Evolutionary conservation across 306 rosid species (phyloP), one percentile per base, ranked within the genome.

Genomic region (Styphnolobium japonicum): DNA sequence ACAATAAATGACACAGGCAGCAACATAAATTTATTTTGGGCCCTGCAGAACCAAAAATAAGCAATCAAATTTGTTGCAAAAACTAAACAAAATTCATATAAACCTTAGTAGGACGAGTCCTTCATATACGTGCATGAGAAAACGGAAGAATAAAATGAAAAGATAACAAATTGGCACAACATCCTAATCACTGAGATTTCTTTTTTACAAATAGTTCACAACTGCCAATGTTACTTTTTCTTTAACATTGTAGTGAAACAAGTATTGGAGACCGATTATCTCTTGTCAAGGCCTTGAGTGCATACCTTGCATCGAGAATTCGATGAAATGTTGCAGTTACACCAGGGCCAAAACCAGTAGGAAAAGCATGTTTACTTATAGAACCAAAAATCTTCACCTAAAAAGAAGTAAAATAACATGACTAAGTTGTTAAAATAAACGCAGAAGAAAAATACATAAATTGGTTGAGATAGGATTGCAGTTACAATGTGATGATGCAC

Each of bases 301-400:
- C 87, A 74, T 87, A 94, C 97, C 95, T 71, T 62, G 85, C 46
- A 74, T 88, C 88, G 65, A 94, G 93, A 85, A 94, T 84, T 61
- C 95, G 93, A 84, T 92, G 87, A 85, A 94, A 92, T 5, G 87
- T 83, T 68, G 97, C 97, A 77, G 73, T 83, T 57, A 88, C 90
- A 66, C 95, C 97, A 85, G 87, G 89, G 85, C 97, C 94, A 37
- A 94, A 88, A 43, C 98, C 98, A 53, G 83, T 85, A 46, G 98
- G 98, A 43, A 88, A 84, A 51, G 80, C 81, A 76, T 39, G 60
- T 52, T 85, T 82, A 23, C 79, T 77, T 71, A 52, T 69, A 34
- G 86, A 86, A 81, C 93, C 89, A 81, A 69, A 85, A 76, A 94
- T 75, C 76, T 49, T 91, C 80, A 87, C 97, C 98, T 94, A 69